These are phyloP conservation scores for Thalassiosira profunda DNA, from an alignment of 108 stramenopile genomes.

Conservation along the genomic window DNA sequence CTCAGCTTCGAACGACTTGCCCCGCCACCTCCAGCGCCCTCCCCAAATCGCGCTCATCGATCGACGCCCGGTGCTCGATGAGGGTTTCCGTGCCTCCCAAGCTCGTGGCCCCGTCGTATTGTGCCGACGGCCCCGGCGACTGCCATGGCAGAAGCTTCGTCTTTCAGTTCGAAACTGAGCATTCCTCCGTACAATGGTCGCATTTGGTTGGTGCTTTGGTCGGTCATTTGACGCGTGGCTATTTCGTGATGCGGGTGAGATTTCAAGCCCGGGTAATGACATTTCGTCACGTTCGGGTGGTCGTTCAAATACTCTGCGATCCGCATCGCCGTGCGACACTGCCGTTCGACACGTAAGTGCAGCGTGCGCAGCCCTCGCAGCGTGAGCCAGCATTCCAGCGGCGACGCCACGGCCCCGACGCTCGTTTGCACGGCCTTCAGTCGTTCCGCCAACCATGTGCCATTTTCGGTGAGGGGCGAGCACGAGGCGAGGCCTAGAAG, in stretches of 20 bases:
- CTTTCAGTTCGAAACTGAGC: slow-evolving; percentile 86
- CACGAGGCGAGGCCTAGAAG: slow-evolving; percentile 73
- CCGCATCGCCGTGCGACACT: slow-evolving; percentile 65
- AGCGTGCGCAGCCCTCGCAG: slow-evolving; percentile 89
- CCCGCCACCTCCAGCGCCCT: background rate
- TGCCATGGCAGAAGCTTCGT: slow-evolving; percentile 72
- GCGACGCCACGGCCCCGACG: slow-evolving; percentile 81
- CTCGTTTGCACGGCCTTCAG: slow-evolving; percentile 54
- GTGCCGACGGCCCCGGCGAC: slow-evolving; percentile 79
- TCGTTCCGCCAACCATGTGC: slow-evolving; percentile 41
- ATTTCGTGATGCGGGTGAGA: slow-evolving; percentile 90
- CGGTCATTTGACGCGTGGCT: slow-evolving; percentile 70
- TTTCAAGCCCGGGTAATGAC: slow-evolving; percentile 92
- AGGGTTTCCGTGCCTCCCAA: slow-evolving; percentile 97
- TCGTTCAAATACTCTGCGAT: slow-evolving; percentile 61
- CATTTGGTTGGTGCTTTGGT: background rate
- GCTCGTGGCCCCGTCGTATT: slow-evolving; percentile 88
- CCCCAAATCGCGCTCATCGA: slow-evolving; percentile 57
- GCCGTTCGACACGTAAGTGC: slow-evolving; percentile 74
- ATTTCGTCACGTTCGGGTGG: slow-evolving; percentile 55
- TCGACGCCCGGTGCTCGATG: slow-evolving; percentile 92
- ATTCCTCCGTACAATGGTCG: slow-evolving; percentile 77
- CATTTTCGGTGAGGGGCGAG: slow-evolving; percentile 62
- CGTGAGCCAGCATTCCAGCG: slow-evolving; percentile 88
- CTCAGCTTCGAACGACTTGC: too few species aligned